These are phyloP conservation scores for Avicennia marina DNA, from an alignment of 257 asterid genomes.

Conservation along the genomic window DNA sequence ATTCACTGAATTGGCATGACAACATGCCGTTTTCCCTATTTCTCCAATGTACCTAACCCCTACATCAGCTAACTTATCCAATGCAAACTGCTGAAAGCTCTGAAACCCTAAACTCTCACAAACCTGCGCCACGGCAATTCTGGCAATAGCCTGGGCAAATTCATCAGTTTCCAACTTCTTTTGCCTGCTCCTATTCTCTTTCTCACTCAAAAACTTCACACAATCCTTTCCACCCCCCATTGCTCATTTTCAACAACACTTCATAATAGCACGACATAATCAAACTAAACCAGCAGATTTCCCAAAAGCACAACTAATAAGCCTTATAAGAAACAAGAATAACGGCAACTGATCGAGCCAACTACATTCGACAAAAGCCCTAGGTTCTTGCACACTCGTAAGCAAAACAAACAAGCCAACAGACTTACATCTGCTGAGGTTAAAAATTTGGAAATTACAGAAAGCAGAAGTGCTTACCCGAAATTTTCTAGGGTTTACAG, in stretches of 20 bases:
- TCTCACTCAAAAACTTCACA: conserved; percentile 36
- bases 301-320: not conserved
- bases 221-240: conserved; percentile 63
- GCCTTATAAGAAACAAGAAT: not conserved
- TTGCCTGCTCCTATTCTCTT: conserved; percentile 31
- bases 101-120: conserved; percentile 71
- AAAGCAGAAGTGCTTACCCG: conserved; percentile 17
- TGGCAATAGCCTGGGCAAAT: conserved; percentile 43
- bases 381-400: conserved; percentile 5
- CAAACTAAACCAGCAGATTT: not conserved
- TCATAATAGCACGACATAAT: conserved; percentile 38
- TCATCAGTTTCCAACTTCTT: conserved; percentile 43
- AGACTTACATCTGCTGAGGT: not conserved
- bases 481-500: conserved; percentile 26
- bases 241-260: conserved; percentile 62
- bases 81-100: conserved; percentile 62
- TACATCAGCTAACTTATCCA: conserved; percentile 63
- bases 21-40: conserved; percentile 46
- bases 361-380: conserved; percentile 16
- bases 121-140: conserved; percentile 46
- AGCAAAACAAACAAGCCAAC: conserved; percentile 5
- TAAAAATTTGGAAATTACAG: not conserved
- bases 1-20: conserved; percentile 50
- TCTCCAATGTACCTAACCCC: conserved; percentile 61
- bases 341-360: conserved; percentile 15